Base-by-base conservation (phyloP, 2,329 filamentous ascomycete species). In the Talaromyces sp. region DNA sequence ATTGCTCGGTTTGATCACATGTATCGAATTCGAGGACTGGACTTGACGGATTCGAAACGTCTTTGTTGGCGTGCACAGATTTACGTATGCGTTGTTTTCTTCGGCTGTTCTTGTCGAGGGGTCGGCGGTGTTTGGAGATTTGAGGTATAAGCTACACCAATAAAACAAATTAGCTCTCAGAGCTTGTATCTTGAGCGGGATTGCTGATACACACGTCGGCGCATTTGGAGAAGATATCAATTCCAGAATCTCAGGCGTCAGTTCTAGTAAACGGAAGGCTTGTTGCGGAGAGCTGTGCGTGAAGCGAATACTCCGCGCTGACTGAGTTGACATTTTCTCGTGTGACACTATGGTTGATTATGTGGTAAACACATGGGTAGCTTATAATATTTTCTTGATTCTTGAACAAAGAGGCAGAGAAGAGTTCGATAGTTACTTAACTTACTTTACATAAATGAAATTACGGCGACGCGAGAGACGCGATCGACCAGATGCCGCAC, bases 11-110 rank as follows among this genome's bases (percentile, higher is more conserved):
- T 73, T 73, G 22, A 82, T 73, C 37, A 86, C 67, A 69, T 83
- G 82, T 57, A 87, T 75, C 36, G 81, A 83, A 63, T 87, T 87
- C 25, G 84, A 86, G 15, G 84, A 86, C 64, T 84, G 83, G 54
- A 87, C 84, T 69, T 87, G 84, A 63, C 83, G 83, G 53, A 87
- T 71, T 59, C 80, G 78, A 72, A 80, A 87, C 10, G 83, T 84
- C 63, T 80, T 75, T 56, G 75, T 74, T 9, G 76, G 72, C 2
- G 82, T 85, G 71, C 84, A 87, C 60, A 87, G 75, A 60, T 85
- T 83, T 31, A 82, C 80, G 58, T 75, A 76, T 45, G 75, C 70
- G 15, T 52, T 65, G 66, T 28, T 67, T 63, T 45, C 13, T 64
- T 62, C 19, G 71, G 71, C 60, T 75, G 64, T 6, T 63, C 60